A percentile compares a stretch with the other conserved stretches of the same genome.
Conservation (phyloP, 1,284 basidiomycete genomes). For the Rugiboletus extremiorientalis region DNA sequence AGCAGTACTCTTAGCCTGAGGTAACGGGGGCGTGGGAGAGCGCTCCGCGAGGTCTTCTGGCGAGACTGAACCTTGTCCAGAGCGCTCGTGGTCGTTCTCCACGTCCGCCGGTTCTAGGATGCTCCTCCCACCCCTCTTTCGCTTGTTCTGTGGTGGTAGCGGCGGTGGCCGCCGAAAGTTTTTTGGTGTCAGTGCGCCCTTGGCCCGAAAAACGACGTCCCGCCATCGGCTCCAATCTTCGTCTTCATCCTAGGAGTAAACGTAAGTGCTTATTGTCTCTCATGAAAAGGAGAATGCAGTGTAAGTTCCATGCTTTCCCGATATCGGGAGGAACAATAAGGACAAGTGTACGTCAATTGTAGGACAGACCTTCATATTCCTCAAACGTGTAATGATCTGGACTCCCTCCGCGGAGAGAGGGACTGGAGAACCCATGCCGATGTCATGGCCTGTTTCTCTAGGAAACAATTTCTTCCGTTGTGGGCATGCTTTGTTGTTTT, state of each 20-base stretch:
- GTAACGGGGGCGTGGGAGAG: no score
- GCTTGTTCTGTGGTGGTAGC: constrained; percentile 55
- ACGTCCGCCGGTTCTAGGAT: constrained; percentile 27
- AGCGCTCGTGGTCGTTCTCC: background rate
- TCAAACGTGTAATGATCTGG: constrained; percentile 78
- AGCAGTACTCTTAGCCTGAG: background rate
- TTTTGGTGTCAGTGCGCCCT: constrained; percentile 55
- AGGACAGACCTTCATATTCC: constrained; percentile 74
- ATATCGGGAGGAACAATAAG: background rate
- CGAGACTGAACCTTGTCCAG: background rate
- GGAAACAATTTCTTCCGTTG: constrained; percentile 53
- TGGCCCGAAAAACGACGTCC: constrained; percentile 78
- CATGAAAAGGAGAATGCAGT: background rate
- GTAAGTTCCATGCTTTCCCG: background rate
- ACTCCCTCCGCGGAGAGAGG: constrained; percentile 83
- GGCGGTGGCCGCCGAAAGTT: constrained; percentile 45
- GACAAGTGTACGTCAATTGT: background rate
- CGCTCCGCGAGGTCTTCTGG: background rate
- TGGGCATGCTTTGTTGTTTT: constrained; percentile 27
- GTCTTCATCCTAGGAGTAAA: constrained; percentile 66
- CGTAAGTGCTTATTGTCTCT: constrained; percentile 3
- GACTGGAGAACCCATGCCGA: constrained; percentile 89
- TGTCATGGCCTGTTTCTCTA: constrained; percentile 81
- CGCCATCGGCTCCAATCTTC: constrained; percentile 93
- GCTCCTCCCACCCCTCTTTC: constrained; percentile 49